Base-by-base conservation (phyloP, 2,329 filamentous ascomycete species). In the Fusarium sambucinum region DNA sequence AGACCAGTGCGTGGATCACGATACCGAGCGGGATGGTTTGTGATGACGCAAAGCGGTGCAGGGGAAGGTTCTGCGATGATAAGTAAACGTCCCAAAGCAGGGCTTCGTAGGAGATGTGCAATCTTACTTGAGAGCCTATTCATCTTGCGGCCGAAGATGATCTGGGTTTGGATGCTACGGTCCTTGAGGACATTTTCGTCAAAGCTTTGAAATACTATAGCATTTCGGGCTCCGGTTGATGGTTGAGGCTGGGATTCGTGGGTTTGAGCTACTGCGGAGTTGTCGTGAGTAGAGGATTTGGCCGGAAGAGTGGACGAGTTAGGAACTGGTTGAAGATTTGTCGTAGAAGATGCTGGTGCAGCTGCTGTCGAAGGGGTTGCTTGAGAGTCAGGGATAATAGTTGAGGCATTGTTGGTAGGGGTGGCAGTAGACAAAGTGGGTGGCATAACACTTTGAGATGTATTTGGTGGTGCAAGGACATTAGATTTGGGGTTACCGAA, bases 1-100 rank as follows among this genome's bases (percentile, higher is more conserved):
- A 98, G 84, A 0, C 92, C 92, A 0, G 95, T 98, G 70, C 87
- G 86, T 1, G 94, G 93, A 77, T 99, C 96, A 25, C 90, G 87
- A 78, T 96, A 98, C 55, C 89, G 89, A 14, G 95, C 96, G 6
- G 90, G 88, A 54, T 90, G 87, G 73, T 90, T 91, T 2, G 93
- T 97, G 75, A 98, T 94, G 48, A 90, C 90, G 78, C 96, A 99
- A 32, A 90, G 82, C 17, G 86, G 81, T 2, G 79, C 75, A 16
- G 84, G 81, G 5, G 84, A 76, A 19, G 84, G 86, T 74, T 87
- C 85, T 87, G 47, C 5, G 19, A 41, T 11, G 16, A 53, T 65
- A 48, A 71, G 48, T 50, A 13, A 19, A 45, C 11, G 23, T 13
- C 23, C 14, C 27, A 13, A 17, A 25, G 21, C 29, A 27, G 42